phyloP scores from a whole-genome alignment of 345 rosid species.

The Lepidium sativum region DNA sequence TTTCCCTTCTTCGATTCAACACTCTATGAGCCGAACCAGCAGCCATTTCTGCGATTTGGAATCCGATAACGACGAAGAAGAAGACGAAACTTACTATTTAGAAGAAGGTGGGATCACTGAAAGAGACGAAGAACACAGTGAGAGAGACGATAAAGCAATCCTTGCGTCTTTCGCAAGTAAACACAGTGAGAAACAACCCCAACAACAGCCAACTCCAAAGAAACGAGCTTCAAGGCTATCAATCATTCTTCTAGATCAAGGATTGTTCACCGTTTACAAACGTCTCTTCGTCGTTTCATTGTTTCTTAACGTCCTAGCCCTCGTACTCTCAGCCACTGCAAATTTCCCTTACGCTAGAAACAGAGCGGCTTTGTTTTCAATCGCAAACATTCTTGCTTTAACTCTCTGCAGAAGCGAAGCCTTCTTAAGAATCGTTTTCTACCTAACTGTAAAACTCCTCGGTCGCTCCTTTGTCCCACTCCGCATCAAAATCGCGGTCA shows the following conservation, averaged over 20 bases:
- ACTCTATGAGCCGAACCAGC: conserved; percentile 44
- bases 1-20: conserved; percentile 33
- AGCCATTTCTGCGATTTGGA: conserved; percentile 78
- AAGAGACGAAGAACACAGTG: conserved; percentile 17
- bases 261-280: conserved; percentile 69
- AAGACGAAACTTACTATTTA: conserved; percentile 18
- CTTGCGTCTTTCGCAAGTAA: conserved; percentile 26
- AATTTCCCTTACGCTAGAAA: conserved; percentile 59
- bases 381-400: conserved; percentile 56
- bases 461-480: conserved; percentile 59
- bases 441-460: conserved; percentile 43
- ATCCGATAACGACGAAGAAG: conserved; percentile 13
- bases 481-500: conserved; percentile 44
- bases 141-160: conserved; percentile 13
- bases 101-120: conserved; percentile 36
- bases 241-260: conserved; percentile 73
- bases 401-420: conserved; percentile 81
- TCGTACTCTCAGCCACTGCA: conserved; percentile 55
- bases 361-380: conserved; percentile 55
- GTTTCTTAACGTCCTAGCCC: conserved; percentile 38
- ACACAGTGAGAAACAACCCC: conserved; percentile 28
- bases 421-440: conserved; percentile 47
- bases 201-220: conserved; percentile 34
- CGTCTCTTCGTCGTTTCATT: conserved; percentile 46
- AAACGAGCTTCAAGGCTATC: conserved; percentile 49